Percentiles rank a stretch among this genome's conserved stretches.
These are phyloP conservation scores for Leccinellum rugosiceps DNA, from an alignment of 768 basidiomycete genomes.

Conservation along the genomic window DNA sequence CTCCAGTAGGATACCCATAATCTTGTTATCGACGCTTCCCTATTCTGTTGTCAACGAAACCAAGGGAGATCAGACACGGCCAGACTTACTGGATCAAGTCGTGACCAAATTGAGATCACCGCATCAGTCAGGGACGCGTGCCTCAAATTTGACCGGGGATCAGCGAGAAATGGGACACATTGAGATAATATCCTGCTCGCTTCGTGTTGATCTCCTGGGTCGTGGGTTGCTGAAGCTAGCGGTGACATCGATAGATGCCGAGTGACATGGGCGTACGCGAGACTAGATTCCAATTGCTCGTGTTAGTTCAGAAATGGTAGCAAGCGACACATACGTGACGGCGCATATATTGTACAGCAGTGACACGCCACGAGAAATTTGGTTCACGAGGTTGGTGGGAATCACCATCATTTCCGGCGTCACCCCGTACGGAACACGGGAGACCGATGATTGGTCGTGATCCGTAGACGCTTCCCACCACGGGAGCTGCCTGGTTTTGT, in stretches of 20 bases:
- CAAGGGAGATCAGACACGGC: background rate
- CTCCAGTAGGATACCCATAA: conserved; percentile 51
- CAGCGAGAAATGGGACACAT: conserved; percentile 62
- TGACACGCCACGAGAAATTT: conserved; percentile 35
- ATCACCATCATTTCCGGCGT: conserved; percentile 46
- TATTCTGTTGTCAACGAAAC: conserved; percentile 18
- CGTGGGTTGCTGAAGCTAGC: conserved; percentile 41
- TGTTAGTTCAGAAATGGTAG: background rate
- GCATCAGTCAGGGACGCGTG: conserved; percentile 49
- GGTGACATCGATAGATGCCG: conserved; percentile 61
- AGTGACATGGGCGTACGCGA: conserved; percentile 66
- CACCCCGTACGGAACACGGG: conserved; percentile 29
- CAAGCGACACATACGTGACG: conserved; percentile 50
- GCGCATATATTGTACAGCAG: conserved; percentile 70
- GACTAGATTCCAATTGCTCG: conserved; percentile 34
- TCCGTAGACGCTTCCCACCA: conserved; percentile 65
- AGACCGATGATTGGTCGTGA: background rate
- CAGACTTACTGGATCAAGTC: conserved; percentile 40
- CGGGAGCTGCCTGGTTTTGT: conserved; percentile 47
- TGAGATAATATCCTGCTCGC: conserved; percentile 46
- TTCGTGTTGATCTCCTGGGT: conserved; percentile 44
- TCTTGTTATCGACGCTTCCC: conserved; percentile 35
- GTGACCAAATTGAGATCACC: conserved; percentile 66
- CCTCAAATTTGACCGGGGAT: conserved; percentile 54
- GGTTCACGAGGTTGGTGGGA: conserved; percentile 43